Percentiles rank a stretch among this genome's conserved stretches.
phyloP scores from a whole-genome alignment of 2,329 filamentous ascomycete genomes.

The Aspergillus quadrilineatus region DNA sequence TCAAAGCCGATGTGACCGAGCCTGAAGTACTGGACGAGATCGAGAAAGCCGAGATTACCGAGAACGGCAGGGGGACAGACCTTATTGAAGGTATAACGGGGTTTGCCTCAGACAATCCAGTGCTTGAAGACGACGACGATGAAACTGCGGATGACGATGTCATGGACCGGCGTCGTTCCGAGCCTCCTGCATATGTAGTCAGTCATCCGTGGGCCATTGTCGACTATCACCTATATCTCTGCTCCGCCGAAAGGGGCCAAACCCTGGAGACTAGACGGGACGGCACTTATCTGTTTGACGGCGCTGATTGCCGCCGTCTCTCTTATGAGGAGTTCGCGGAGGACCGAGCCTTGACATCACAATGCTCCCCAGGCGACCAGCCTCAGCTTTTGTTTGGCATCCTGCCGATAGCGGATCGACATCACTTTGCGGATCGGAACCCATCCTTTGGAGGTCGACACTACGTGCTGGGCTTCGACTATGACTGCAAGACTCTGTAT shows the following conservation, averaged over 20 bases:
- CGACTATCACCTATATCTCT: constrained; percentile 35
- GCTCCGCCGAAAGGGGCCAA: constrained; percentile 23
- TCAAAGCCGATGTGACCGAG: background rate
- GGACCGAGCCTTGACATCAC: constrained; percentile 11
- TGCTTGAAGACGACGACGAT: constrained; percentile 9
- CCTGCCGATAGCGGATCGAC: constrained; percentile 25
- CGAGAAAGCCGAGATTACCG: background rate
- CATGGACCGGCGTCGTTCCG: constrained; percentile 1
- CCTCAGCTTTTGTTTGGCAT: constrained; percentile 23
- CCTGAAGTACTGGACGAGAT: background rate
- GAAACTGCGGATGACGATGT: background rate
- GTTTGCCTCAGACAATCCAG: background rate
- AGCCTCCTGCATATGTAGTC: constrained; percentile 14
- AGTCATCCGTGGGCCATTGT: constrained; percentile 33
- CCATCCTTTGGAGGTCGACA: constrained; percentile 20
- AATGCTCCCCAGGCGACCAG: constrained; percentile 14
- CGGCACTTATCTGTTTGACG: constrained; percentile 27
- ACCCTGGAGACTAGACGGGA: constrained; percentile 20
- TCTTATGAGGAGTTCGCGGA: constrained; percentile 22
- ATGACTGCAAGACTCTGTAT: constrained; percentile 20
- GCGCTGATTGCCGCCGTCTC: constrained; percentile 26
- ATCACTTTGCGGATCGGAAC: constrained; percentile 13
- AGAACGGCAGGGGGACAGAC: background rate
- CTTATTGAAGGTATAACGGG: background rate
- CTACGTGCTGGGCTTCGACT: constrained; percentile 33